Evolutionary conservation across 768 basidiomycete genomes (phyloP), one percentile per base, ranked within the genome.

Genomic region (Leccinellum luteum): DNA sequence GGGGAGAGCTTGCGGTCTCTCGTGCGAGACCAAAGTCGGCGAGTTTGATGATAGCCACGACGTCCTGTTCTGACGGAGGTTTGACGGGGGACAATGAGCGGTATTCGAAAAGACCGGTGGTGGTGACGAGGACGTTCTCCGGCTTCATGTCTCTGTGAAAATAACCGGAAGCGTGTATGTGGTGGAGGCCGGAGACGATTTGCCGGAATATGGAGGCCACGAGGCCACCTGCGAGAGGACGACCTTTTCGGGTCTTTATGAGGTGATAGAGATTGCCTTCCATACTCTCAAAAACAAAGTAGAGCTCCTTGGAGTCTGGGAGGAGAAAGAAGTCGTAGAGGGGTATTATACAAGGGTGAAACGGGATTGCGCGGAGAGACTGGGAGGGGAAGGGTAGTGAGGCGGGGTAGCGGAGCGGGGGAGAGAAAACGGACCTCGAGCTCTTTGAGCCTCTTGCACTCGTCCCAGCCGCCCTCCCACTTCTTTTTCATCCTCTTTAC

Each of bases 61-160:
- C 97, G 72, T 99, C 97, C 76, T 87, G 90, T 66, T 98, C 96
- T 55, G 84, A 81, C 8, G 81, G 83, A 54, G 81, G 78, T 17
- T 86, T 83, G 51, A 81, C 67, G 12, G 91, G 86, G n/a, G 85
- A 86, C 30, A 92, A 81, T 10, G 91, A 82, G 27, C 84, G 85
- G 69, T 99, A 99, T 74, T 97, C 92, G 63, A 90, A 88, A 52
- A 96, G 81, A 19, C 97, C 97, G 14, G 94, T 97, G 2, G 97
- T 98, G 17, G 97, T 98, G 65, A 99, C 97, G 52, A 99, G 85
- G 8, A 98, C 89, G 67, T 99, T 99, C 74, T 99, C 97, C 35
- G 97, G 97, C 75, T 99, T 99, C 94, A 99, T 97, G 73, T 99
- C 97, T 50, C 97, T 91, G 75, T 99, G 97, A 75, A 99, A 99